A percentile compares a stretch with the other conserved stretches of the same genome.
These are phyloP conservation scores for Penicillium argentinense DNA, from an alignment of 495 filamentous ascomycete genomes.

Conservation along the genomic window DNA sequence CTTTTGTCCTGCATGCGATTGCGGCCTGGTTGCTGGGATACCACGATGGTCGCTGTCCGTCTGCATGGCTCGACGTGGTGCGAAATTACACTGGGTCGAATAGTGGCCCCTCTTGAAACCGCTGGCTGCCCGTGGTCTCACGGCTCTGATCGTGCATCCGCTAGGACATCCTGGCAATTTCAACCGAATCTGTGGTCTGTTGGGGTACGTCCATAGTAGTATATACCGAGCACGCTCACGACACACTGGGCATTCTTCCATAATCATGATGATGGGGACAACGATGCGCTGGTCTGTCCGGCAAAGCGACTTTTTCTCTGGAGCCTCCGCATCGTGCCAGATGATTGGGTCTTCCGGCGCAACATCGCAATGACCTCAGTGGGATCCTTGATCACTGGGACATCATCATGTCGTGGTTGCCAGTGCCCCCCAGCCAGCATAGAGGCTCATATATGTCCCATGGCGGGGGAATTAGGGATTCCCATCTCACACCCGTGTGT, in stretches of 20 bases:
- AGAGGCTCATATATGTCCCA: conserved; percentile 15
- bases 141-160: background rate
- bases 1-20: too few species aligned
- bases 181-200: background rate
- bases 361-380: conserved; percentile 30
- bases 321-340: background rate
- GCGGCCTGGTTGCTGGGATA: background rate
- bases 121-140: conserved; percentile 3
- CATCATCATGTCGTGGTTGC: conserved; percentile 32
- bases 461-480: too few species aligned
- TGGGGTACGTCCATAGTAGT: conserved; percentile 3
- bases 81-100: background rate
- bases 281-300: background rate
- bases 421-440: conserved; percentile 9
- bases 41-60: background rate
- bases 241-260: too few species aligned
- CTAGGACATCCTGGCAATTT: background rate
- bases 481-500: conserved; percentile 1
- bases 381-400: conserved; percentile 9
- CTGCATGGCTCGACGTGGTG: background rate
- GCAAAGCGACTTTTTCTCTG: background rate
- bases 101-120: conserved; percentile 6
- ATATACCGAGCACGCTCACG: too few species aligned
- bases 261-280: conserved; percentile 9
- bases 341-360: background rate